These are phyloP conservation scores for Apophysomyces elegans DNA, from an alignment of 371 early-diverging fungal genomes.

Conservation along the genomic window DNA sequence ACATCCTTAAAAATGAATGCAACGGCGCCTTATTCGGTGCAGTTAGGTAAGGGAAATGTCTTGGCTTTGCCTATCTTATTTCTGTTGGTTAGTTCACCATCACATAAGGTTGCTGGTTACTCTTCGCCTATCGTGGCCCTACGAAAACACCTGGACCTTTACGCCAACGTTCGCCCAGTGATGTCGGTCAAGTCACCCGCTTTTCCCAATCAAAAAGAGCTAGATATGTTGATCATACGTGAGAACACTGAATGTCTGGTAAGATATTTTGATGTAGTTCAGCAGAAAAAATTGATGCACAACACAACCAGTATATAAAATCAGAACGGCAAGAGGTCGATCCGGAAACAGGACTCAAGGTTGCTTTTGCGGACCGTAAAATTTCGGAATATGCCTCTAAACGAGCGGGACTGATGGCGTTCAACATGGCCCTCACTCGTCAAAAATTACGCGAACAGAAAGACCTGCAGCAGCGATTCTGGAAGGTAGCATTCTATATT, in stretches of 20 bases:
- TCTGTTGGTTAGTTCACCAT: conserved; percentile 77
- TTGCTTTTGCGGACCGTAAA: conserved; percentile 87
- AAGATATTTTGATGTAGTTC: conserved; percentile 23
- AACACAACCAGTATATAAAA: conserved; percentile 75
- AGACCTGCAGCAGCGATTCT: conserved; percentile 61
- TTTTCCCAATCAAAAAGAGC: conserved; percentile 64
- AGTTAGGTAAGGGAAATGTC: conserved; percentile 67
- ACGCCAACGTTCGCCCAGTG: conserved; percentile 94
- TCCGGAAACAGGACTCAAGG: conserved; percentile 64
- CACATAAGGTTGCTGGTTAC: conserved; percentile 95
- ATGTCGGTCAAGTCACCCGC: conserved; percentile 67
- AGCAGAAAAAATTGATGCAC: neutral
- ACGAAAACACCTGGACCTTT: conserved; percentile 90
- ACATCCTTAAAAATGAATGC: conserved; percentile 76
- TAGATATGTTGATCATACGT: conserved; percentile 94
- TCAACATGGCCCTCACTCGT: conserved; percentile 85
- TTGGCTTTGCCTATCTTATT: neutral
- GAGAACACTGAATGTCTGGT: conserved; percentile 98
- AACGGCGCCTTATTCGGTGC: conserved; percentile 96
- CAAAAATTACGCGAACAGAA: conserved; percentile 68
- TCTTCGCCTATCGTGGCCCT: conserved; percentile 95
- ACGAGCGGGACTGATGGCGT: conserved; percentile 87
- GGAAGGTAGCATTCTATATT: conserved; percentile 47
- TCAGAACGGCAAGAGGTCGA: conserved; percentile 74
- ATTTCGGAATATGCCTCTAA: conserved; percentile 88